Evolutionary conservation across 768 basidiomycete species (phyloP), one percentile per base, ranked within the genome.

Genomic region (Cystoderma amianthinum): DNA sequence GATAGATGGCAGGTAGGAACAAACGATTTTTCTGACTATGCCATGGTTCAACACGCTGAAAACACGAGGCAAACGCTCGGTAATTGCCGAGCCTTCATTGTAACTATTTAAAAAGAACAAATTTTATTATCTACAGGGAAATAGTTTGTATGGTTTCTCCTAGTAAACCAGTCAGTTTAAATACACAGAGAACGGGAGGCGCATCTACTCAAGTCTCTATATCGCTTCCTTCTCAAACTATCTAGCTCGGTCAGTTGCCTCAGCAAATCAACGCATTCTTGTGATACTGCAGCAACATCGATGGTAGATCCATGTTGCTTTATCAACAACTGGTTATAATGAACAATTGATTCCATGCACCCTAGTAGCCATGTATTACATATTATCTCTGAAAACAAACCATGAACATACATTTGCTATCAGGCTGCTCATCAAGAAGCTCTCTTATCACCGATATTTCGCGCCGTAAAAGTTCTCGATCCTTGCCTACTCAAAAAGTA

Each of bases 321-420:
- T n/a, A 85, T 45, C 19, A 91, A 60, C n/a, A 91, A 60, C 19
- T 66, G 69, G 54, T 83, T 83, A 63, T 96, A 96, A 51, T 87
- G 76, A 1, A 92, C 81, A 25, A 96, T 71, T 0, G 90, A 89
- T 52, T 95, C 92, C 73, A 97, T 81, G 55, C 92, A 95, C 94
- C 94, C 94, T 96, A 46, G 23, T 15, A 32, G 41, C 30, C 22
- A 39, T n/a, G n/a, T n/a, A n/a, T n/a, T n/a, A n/a, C n/a, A n/a
- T n/a, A n/a, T 45, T 19, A 24, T 36, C 43, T 30, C 44, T 34
- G 18, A 38, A n/a, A 35, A 15, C 25, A 16, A 17, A 36, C 41
- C 19, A 25, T 36, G 15, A 32, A 38, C 80, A 41, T 56, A 90
- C 93, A 97, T 72, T 91, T 95, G 50, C 90, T 89, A 50, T 95